Base-by-base conservation (phyloP, 2,329 filamentous ascomycete species). In the Pyrenochaeta sp. region DNA sequence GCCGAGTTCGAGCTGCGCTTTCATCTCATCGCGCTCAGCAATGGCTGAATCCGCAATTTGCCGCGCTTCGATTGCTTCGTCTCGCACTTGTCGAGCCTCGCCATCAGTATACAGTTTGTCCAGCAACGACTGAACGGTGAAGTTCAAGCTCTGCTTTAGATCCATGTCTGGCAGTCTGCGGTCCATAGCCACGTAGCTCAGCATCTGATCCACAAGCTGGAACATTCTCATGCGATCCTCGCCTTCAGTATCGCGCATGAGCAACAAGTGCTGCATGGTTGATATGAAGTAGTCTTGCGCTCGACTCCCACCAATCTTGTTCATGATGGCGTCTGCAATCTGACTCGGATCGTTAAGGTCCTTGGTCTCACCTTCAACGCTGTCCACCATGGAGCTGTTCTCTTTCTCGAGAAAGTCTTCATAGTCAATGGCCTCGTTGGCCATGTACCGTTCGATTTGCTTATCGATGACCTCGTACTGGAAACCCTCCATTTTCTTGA, bases 151-250 rank as follows among this genome's bases (percentile, higher is more conserved):
- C 76, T 98, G 94, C 80, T 97, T 97, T 54, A 99, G 85, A 75
- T 99, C 95, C 87, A 98, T 94, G 76, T 99, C 94, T 33, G 95
- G 95, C 61, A 98, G 78, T 60, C 95, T 86, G 71, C 95, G 87
- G 76, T 99, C 95, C 94, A 99, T 99, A 67, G 94, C 94, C 58
- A 99, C 94, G 76, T 98, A 98, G 77, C 92, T 97, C 62, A 99
- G 87, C 92, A 98, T 98, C n/a, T 91, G 89, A 77, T 99, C 95
- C 23, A 98, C 93, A 23, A 99, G 86, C 80, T 98, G 95, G 78
- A 98, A 99, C 89, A 97, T 95, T 43, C 92, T 88, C 57, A 97
- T 79, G 12, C 92, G 87, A 76, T 99, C 95, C 72, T 98, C 95
- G 43, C 90, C 90, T 66, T 96, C 92, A 61, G 92, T 95, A 70